Conservation (phyloP, 352 stramenopile species). For the Globisporangium lucens region DNA sequence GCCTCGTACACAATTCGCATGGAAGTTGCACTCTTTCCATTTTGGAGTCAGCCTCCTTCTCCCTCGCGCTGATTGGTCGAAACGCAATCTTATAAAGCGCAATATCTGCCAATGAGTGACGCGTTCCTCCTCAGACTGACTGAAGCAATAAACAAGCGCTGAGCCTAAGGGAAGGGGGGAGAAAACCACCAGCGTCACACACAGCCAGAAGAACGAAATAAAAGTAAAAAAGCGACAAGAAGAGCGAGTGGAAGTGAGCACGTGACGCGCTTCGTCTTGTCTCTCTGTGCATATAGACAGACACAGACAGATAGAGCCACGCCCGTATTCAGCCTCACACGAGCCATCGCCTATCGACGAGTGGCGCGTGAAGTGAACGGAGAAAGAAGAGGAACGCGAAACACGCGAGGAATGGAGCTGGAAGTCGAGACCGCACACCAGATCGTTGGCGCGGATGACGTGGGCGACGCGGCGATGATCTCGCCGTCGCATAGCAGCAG, state of each 20-base stretch:
- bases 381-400: conserved; percentile 1
- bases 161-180: background rate
- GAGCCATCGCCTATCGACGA: background rate
- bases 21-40: background rate
- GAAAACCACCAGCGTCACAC: conserved; percentile 1
- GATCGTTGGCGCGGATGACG: conserved; percentile 9
- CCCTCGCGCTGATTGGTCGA: background rate
- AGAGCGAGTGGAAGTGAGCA: background rate
- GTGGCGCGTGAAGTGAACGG: background rate
- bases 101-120: background rate
- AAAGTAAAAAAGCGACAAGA: background rate
- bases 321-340: background rate
- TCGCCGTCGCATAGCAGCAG: conserved; percentile 41
- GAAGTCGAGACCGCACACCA: conserved; percentile 9
- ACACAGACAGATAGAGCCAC: background rate
- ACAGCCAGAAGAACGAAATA: conserved; percentile 6
- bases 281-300: background rate
- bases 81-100: background rate
- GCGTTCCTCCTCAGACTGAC: background rate
- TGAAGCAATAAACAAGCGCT: background rate
- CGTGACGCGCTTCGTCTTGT: conserved; percentile 2
- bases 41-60: background rate
- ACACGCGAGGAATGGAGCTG: conserved; percentile 10
- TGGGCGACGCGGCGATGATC: conserved; percentile 51
- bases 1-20: background rate